These are phyloP conservation scores for Calocera viscosa DNA, from an alignment of 768 basidiomycete species.

Conservation along the genomic window DNA sequence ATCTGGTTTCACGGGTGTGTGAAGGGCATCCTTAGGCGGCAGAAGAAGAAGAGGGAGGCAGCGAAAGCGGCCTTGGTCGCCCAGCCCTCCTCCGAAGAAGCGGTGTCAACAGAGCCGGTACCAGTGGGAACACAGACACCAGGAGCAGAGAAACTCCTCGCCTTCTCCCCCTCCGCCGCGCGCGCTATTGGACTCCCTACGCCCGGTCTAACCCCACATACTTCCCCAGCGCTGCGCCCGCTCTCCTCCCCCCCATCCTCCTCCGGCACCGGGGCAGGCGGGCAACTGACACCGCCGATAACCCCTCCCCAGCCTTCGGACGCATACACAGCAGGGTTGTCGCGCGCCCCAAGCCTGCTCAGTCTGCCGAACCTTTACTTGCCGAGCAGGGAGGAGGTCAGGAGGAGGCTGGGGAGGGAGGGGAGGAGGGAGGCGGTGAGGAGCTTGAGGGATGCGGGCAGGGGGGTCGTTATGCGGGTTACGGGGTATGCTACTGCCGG, in stretches of 20 bases:
- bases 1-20: constrained; percentile 44
- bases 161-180: not conserved
- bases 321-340: not conserved
- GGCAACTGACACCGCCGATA: not conserved
- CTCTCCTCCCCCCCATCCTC: not conserved
- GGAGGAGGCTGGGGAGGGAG: not conserved
- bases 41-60: not conserved
- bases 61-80: not conserved
- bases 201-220: not conserved
- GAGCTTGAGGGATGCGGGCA: not conserved
- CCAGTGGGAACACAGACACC: not conserved
- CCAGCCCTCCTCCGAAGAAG: not conserved
- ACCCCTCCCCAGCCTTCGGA: not conserved
- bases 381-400: not conserved
- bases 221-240: not conserved
- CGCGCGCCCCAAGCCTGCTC: not conserved
- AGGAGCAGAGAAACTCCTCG: not conserved
- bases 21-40: constrained; percentile 34
- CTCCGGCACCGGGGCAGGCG: not conserved
- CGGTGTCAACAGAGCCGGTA: no score
- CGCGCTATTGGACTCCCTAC: not conserved
- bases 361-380: not conserved
- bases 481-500: not conserved
- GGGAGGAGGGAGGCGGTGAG: not conserved
- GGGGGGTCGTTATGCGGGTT: not conserved